Base-by-base conservation (phyloP, 2,329 filamentous ascomycete species). In the Cercospora citrullina region DNA sequence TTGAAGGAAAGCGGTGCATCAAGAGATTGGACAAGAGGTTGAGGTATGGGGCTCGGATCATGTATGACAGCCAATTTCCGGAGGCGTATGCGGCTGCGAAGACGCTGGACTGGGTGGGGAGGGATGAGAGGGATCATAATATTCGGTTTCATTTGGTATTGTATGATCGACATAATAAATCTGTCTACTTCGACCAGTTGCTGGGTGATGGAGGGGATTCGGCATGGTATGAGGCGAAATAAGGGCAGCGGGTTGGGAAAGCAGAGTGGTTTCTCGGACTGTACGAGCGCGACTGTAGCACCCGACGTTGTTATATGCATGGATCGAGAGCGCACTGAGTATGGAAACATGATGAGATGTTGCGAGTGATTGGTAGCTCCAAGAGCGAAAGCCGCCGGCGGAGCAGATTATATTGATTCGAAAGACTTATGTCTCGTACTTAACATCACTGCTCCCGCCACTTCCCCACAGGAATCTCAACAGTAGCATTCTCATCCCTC, bases 401-500 rank as follows among this genome's bases (percentile, higher is more conserved):
- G 36, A 39, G 6, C 36, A 39, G 16, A 39, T n/a, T 5, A 39
- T 8, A n/a, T 39, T 39, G 36, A n/a, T 39, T 39, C 7, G 28
- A 30, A 30, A 8, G 28, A 30, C 28, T 30, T 30, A 8, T 7
- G 7, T 30, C 30, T 31, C 30, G 30, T 31, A 2, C 31, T 33
- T 33, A 4, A 39, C 14, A 39, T 39, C 33, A 39, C 33, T 2
- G 14, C 14, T 16, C 33, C 33, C 33, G 16, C 33, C 33, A 39
- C 33, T 39, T 39, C 33, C 33, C 33, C 33, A 6, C 14, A 5
- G 33, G 33, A 16, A 39, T 39, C n/a, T 55, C 42, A 7, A 39
- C 33, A 39, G 28, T 63, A 51, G 61, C 48, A 55, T 55, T 63
- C 12, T 53, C 42, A 36, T 57, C 42, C 6, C 51, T 53, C 18